These are phyloP conservation scores for Sphagnum magellanicum DNA, from an alignment of 228 moss, liverwort and hornwort species.

Conservation along the genomic window DNA sequence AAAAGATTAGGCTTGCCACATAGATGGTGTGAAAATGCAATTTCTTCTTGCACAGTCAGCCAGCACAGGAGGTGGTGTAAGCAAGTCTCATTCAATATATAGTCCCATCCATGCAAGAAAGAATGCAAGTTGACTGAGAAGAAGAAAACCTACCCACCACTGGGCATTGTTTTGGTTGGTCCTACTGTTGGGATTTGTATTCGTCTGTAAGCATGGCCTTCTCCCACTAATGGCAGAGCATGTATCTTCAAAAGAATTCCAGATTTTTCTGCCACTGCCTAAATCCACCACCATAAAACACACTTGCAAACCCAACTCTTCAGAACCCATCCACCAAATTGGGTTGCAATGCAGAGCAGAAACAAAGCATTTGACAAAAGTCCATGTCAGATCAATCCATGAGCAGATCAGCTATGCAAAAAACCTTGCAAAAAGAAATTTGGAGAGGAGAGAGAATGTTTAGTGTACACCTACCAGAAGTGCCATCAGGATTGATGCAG, in stretches of 20 bases:
- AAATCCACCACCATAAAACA: not conserved
- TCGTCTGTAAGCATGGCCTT: conserved; percentile 65
- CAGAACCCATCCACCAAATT: not conserved
- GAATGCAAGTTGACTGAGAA: not conserved
- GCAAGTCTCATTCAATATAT: not conserved
- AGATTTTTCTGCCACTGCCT: conserved; percentile 46
- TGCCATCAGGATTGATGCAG: conserved; percentile 37
- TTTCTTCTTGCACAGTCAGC: not conserved
- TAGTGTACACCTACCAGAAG: conserved; percentile 22
- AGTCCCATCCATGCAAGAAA: conserved; percentile 5
- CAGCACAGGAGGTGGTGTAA: not conserved
- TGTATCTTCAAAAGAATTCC: conserved; percentile 44
- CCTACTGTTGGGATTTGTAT: conserved; percentile 62
- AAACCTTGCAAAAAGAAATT: too few species aligned
- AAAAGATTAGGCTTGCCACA: not conserved
- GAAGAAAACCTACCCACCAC: conserved; percentile 60
- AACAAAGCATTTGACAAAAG: not conserved
- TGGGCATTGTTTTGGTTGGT: conserved; percentile 70
- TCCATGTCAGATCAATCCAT: not conserved
- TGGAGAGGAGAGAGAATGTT: not conserved
- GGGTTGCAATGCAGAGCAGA: not conserved
- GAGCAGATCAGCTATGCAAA: not conserved
- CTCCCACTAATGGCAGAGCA: conserved; percentile 83
- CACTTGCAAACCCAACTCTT: not conserved
- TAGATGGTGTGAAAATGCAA: not conserved